Evolutionary conservation across 2,329 filamentous ascomycete genomes (phyloP), one percentile per base, ranked within the genome.

Genomic region (Pseudogymnoascus verrucosus): DNA sequence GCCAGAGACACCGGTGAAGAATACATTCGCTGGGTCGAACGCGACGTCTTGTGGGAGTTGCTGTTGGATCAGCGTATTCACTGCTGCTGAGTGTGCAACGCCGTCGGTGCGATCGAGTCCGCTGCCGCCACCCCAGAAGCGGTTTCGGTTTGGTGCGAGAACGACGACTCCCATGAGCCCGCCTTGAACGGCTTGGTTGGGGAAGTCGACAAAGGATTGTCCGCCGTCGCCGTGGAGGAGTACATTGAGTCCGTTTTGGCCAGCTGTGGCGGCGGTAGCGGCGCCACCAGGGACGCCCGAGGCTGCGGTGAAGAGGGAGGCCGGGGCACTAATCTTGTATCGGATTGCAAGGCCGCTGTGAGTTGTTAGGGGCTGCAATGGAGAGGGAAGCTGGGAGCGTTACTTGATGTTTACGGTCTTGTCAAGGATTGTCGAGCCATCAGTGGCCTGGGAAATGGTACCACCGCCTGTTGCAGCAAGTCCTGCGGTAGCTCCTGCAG

Each of bases 161-260:
- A 93, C 68, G 76, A 90, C 37, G 85, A 93, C 63, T 87, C 96
- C 44, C 91, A 96, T 74, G 85, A 88, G 67, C 84, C 89, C 67
- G 81, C 90, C 42, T 80, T 96, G 7, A 87, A 96, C 68, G 85
- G 89, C 3, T 78, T 96, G 36, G 89, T 91, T 74, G 84, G 82
- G 65, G 84, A 97, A 54, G 80, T 98, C n/a, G 91, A 97, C 71
- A 87, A 91, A 68, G 11, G 80, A 83, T 68, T 84, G 80, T 5
- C 83, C 83, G 44, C 83, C 83, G 69, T 86, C 83, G 60, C 83
- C 83, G 70, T 86, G 83, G 3, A 86, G 77, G 37, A 86, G 78
- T 12, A 86, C 79, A 68, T 85, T 85, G 5, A 83, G 75, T 60
- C 81, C 82, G 31, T 82, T 73, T 5, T 73, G 66, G 4, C 79